A percentile compares a stretch with the other conserved stretches of the same genome.
These are phyloP conservation scores for Trebouxia sp. DNA, from an alignment of 139 green algal species.

Conservation along the genomic window DNA sequence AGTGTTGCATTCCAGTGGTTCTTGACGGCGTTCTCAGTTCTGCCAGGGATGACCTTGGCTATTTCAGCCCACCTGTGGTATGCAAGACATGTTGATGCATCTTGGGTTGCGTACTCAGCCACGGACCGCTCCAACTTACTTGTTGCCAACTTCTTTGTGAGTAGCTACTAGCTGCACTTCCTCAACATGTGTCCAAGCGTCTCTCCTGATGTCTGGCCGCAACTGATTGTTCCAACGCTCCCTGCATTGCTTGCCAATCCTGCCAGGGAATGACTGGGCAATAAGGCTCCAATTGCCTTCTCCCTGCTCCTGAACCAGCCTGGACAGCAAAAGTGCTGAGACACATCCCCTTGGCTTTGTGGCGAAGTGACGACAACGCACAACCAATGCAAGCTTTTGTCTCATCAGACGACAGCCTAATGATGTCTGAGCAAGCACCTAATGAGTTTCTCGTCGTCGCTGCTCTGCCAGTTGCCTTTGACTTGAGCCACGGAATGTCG, in stretches of 20 bases:
- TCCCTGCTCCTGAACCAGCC: conserved; percentile 29
- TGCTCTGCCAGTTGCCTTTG: conserved; percentile 40
- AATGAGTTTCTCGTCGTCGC: conserved; percentile 34
- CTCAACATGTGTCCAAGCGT: conserved; percentile 41
- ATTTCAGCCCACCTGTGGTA: conserved; percentile 76
- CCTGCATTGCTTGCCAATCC: conserved; percentile 45
- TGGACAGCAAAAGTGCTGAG: background rate
- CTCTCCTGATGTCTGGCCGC: conserved; percentile 36
- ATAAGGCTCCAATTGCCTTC: conserved; percentile 43
- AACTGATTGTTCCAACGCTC: conserved; percentile 48
- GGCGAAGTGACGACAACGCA: background rate
- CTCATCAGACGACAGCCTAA: background rate
- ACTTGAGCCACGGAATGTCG: conserved; percentile 34
- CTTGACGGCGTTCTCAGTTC: conserved; percentile 87
- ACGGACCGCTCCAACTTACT: too few relatives aligned
- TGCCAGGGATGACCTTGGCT: conserved; percentile 65
- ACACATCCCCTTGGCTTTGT: background rate
- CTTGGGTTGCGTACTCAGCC: too few relatives aligned
- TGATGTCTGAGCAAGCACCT: background rate
- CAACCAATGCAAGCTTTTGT: background rate
- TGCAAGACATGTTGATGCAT: background rate
- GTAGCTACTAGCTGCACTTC: conserved; percentile 28
- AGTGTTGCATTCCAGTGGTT: conserved; percentile 87
- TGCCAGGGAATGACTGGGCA: conserved; percentile 32
- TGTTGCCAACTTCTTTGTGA: conserved; percentile 34